phyloP scores from a whole-genome alignment of 2,329 filamentous ascomycete genomes.

The Blumeria hordei region DNA sequence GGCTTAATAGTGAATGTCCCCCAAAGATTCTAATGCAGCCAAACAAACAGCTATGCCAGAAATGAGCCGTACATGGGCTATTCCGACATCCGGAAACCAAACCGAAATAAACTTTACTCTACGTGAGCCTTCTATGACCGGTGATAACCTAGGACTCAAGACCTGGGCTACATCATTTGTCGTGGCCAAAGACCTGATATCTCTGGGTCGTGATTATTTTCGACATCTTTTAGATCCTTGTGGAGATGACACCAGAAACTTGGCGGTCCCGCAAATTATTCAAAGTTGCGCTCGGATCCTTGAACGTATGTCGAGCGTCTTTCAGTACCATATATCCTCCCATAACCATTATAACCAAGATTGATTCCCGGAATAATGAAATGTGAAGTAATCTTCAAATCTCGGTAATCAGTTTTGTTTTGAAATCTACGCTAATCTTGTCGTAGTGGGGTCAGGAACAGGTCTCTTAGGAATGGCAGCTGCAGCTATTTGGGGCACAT shows the following conservation, averaged over 20 bases:
- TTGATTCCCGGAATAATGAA: no score
- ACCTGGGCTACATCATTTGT: slow-evolving; percentile 88
- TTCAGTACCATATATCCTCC: not conserved
- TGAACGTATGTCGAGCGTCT: slow-evolving; percentile 21
- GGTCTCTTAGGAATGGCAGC: slow-evolving; percentile 77
- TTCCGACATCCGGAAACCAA: slow-evolving; percentile 21
- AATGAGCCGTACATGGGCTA: slow-evolving; percentile 33
- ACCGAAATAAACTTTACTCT: slow-evolving; percentile 40
- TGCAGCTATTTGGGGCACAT: slow-evolving; percentile 40
- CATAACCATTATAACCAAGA: no score
- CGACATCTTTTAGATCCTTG: not conserved
- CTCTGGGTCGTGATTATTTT: slow-evolving; percentile 14
- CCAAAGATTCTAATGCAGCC: no score
- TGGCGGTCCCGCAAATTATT: not conserved
- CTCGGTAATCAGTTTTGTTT: not conserved
- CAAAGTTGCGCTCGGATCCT: slow-evolving; percentile 20
- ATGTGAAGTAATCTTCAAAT: no score
- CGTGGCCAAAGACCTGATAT: slow-evolving; percentile 45
- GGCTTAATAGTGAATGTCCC: no score
- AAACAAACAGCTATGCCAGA: slow-evolving; percentile 29
- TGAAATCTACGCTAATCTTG: not conserved
- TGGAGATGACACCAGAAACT: not conserved
- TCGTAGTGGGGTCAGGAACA: slow-evolving; percentile 36
- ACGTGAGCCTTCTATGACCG: slow-evolving; percentile 67
- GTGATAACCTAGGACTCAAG: slow-evolving; percentile 74